Percentiles rank a stretch among this genome's conserved stretches.
These are phyloP conservation scores for Zygosaccharomyces bailii DNA, from an alignment of 805 yeast genomes.

Conservation along the genomic window DNA sequence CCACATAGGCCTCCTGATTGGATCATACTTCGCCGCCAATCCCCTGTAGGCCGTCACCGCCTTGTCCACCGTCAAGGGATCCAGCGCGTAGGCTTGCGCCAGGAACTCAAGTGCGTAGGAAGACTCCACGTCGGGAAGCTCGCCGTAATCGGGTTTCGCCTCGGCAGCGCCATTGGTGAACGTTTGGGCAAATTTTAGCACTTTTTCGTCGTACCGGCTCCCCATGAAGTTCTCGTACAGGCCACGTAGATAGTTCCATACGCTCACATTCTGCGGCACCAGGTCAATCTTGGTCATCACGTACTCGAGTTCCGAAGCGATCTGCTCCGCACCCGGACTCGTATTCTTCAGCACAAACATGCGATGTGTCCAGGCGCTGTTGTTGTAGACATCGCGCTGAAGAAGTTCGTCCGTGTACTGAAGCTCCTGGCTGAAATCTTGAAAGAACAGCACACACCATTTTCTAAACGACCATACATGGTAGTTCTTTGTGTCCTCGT, in stretches of 20 bases:
- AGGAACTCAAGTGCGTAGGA: conserved; percentile 63
- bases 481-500: conserved; percentile 82
- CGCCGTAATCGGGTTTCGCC: conserved; percentile 17
- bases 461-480: conserved; percentile 94
- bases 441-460: conserved; percentile 68
- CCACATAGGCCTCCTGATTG: conserved; percentile 65
- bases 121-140: conserved; percentile 40
- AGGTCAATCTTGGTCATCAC: conserved; percentile 45
- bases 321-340: conserved; percentile 19
- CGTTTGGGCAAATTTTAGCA: conserved; percentile 45
- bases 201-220: conserved; percentile 33
- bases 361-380: conserved; percentile 91
- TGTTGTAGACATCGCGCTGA: conserved; percentile 69
- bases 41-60: conserved; percentile 47
- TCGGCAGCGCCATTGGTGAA: conserved; percentile 39
- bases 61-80: conserved; percentile 27
- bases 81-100: conserved; percentile 45
- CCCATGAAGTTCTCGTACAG: conserved; percentile 38
- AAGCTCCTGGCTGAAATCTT: conserved; percentile 50
- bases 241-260: conserved; percentile 82
- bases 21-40: conserved; percentile 54
- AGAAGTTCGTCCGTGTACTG: conserved; percentile 48
- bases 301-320: conserved; percentile 52
- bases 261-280: conserved; percentile 78
- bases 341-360: conserved; percentile 49